Base-by-base conservation (phyloP, 2,329 filamentous ascomycete genomes). In the Venturia oleaginea region DNA sequence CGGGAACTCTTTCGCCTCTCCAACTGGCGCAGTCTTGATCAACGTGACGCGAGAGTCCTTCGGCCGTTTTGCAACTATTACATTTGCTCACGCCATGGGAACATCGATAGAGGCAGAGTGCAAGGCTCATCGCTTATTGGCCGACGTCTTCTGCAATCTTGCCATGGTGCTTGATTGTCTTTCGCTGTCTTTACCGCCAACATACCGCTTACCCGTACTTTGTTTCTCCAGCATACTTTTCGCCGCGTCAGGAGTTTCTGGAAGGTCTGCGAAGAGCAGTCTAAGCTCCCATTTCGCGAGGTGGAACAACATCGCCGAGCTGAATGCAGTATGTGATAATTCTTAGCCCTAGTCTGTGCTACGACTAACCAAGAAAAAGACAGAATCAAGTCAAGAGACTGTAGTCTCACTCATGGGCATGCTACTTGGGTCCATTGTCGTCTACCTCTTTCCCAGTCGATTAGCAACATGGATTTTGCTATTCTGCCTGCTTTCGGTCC, bases 301-400 rank as follows among this genome's bases (percentile, higher is more conserved):
- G 11, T 57, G 51, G 51, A 57, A 57, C 10, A 57, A 57, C 51
- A 57, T 57, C 51, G 51, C 51, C 1, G 51, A 57, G 17, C 30
- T 57, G 51, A 57, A 57, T 19, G 51, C 51, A 5, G 51, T 57
- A n/a, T 34, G 51, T 57, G 22, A 4, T 11, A 0, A 40, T 5
- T 11, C 1, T 8, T 15, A n/a, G 17, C n/a, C n/a, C 10, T 27
- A 10, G 13, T 22, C 7, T 27, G 46, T 51, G 22, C 3, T 27
- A 22, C 4, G 2, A 17, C 46, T 51, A 51, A 51, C n/a, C 1
- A 15, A 6, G 46, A 51, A 7, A 24, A 51, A 57, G 51, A 57
- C 51, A 34, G 51, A 57, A 57, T 57, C 51, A 34, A 57, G 51
- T 34, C 51, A 57, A n/a, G 51, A 57, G 30, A 57, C 51, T 19